Base-by-base conservation (phyloP, 2,329 filamentous ascomycete genomes). In the Beauveria scarabaeidicola region DNA sequence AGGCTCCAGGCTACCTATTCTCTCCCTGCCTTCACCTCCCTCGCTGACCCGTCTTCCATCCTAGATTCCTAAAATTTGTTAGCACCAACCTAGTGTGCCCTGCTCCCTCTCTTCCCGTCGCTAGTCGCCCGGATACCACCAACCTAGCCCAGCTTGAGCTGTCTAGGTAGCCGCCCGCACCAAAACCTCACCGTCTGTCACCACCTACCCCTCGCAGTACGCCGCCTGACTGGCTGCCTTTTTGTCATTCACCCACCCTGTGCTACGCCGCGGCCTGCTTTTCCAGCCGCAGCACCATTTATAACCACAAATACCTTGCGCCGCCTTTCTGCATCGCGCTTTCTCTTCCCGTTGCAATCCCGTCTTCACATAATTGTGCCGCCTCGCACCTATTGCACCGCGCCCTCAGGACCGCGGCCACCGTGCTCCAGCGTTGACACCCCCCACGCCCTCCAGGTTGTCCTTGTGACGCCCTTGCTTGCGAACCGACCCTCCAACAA, bases 381-480 rank as follows among this genome's bases (percentile, higher is more conserved):
- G 11, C 47, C 46, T 48, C 32, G 25, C 38, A 52, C n/a, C 55
- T 51, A 25, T 58, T 51, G 46, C 55, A 51, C 46, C 43, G 32
- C 54, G 44, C 54, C 44, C 44, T 48, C 43, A 57, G 44, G 46
- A 58, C 19, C 46, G 46, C 46, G 46, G 55, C 47, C 47, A 43
- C 46, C 11, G 55, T 47, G 55, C 47, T 51, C 55, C 47, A 58
- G 55, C 38, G 55, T 52, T 58, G 47, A 51, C 55, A 51, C 46
- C 47, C 25, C 55, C 8, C 36, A 52, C 38, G n/a, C 46, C 48
- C 47, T 43, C 47, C 25, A 19, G 44, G 29, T 44, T 38, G 46
- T 44, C 55, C 47, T 58, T 52, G 55, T 58, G 55, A 58, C 55
- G 55, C 55, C 55, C 44, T 48, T 58, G 55, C 46, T 58, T 52